Evolutionary conservation across 1,284 basidiomycete species (phyloP).

Genomic region (Microbotryum lychnidis-dioicae): DNA sequence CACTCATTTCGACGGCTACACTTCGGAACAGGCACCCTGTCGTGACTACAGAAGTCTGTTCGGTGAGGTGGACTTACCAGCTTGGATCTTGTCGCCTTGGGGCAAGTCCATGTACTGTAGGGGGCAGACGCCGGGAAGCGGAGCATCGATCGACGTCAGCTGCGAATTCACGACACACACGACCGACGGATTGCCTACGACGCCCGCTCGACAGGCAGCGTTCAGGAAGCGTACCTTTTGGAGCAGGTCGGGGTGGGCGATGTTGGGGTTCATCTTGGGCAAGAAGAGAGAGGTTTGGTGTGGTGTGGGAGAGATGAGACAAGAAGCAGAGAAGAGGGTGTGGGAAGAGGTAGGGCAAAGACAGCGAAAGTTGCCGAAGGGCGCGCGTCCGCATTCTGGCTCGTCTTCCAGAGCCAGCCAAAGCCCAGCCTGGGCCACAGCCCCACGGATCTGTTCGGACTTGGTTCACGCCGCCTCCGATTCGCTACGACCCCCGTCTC

Average conservation of each 20-base stretch:
- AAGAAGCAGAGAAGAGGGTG: too few species aligned
- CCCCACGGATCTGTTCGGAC: too few species aligned
- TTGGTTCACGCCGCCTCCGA: too few species aligned
- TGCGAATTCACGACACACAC: background rate
- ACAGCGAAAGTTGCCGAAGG: too few species aligned
- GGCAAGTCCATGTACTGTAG: conserved; percentile 31
- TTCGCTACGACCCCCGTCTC: too few species aligned
- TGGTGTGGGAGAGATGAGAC: too few species aligned
- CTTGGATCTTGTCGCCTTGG: conserved; percentile 77
- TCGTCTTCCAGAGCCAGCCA: too few species aligned
- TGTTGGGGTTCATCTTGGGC: conserved; percentile 14
- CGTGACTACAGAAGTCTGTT: background rate
- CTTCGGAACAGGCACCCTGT: background rate
- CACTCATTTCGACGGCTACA: background rate
- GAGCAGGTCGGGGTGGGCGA: conserved; percentile 13
- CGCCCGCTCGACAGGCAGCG: too few species aligned
- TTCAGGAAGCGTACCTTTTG: conserved; percentile 8
- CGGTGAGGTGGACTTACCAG: conserved; percentile 43
- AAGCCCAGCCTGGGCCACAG: too few species aligned
- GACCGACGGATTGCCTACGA: background rate
- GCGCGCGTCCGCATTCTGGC: too few species aligned
- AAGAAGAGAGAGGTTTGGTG: background rate
- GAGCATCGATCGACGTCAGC: background rate
- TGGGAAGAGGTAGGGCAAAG: too few species aligned
- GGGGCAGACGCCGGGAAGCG: background rate